Conservation (phyloP, 805 yeast genomes). For the Helenozyma baotianmanensis region DNA sequence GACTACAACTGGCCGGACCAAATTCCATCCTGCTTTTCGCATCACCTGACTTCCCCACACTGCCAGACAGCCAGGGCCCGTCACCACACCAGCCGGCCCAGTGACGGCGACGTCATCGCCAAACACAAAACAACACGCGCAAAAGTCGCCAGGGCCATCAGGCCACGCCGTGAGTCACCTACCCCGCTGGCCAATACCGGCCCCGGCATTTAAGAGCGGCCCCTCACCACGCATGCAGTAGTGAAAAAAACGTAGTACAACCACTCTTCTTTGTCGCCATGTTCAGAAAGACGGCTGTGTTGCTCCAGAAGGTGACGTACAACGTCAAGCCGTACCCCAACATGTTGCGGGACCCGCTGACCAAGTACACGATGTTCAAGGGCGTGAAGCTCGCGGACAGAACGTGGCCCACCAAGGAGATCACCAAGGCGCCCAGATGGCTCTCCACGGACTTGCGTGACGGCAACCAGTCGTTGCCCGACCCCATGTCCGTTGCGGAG, state of each 20-base stretch:
- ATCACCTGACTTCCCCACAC: too few species aligned
- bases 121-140: too few species aligned
- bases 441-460: conserved; percentile 75
- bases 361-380: conserved; percentile 54
- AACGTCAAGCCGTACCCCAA: conserved; percentile 18
- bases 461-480: conserved; percentile 79
- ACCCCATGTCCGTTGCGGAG: conserved; percentile 73
- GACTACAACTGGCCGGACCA: too few species aligned
- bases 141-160: too few species aligned
- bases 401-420: conserved; percentile 65
- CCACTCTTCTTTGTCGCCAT: conserved; percentile 9
- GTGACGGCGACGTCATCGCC: too few species aligned
- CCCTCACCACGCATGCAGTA: background rate
- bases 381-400: conserved; percentile 56
- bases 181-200: background rate
- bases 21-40: too few species aligned
- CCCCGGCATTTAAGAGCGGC: background rate
- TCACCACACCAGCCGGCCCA: too few species aligned
- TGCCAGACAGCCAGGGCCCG: too few species aligned
- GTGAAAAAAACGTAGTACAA: background rate
- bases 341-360: conserved; percentile 70
- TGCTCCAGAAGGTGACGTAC: conserved; percentile 23
- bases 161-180: too few species aligned
- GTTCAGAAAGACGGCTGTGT: conserved; percentile 22
- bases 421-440: conserved; percentile 76